Percentiles rank a stretch among this genome's conserved stretches.
phyloP scores from a whole-genome alignment of 257 asterid genomes.

The Primulina huaijiensis region DNA sequence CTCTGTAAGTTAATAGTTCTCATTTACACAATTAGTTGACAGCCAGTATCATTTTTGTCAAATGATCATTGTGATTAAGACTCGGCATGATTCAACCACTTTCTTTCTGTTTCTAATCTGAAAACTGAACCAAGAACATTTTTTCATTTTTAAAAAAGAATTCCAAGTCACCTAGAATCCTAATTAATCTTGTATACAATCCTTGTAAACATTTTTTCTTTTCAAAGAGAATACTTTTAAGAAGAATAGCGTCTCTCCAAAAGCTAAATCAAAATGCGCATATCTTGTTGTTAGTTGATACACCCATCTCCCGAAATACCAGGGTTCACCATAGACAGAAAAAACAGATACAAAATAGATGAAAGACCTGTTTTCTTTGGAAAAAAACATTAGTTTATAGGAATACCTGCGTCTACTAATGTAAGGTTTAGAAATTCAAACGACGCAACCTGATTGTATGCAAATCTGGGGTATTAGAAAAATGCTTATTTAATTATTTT shows the following conservation, averaged over 20 bases:
- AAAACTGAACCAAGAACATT: slow-evolving; percentile 3
- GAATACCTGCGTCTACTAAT: not conserved
- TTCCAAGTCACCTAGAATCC: not conserved
- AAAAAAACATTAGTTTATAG: not conserved
- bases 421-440: too few species aligned
- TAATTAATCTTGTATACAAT: not conserved
- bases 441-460: too few species aligned
- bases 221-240: not conserved
- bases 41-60: not conserved
- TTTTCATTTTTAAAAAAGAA: not conserved
- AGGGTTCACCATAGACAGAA: not conserved
- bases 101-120: not conserved
- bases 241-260: not conserved
- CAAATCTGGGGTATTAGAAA: too few species aligned
- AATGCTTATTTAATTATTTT: too few species aligned
- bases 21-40: not conserved
- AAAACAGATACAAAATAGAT: not conserved
- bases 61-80: not conserved
- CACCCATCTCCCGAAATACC: not conserved
- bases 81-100: not conserved
- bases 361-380: too few species aligned
- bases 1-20: not conserved
- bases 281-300: not conserved
- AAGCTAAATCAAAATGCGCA: not conserved
- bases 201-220: not conserved